Evolutionary conservation across 345 rosid genomes (phyloP), one percentile per base, ranked within the genome.

Genomic region (Dimocarpus longan): DNA sequence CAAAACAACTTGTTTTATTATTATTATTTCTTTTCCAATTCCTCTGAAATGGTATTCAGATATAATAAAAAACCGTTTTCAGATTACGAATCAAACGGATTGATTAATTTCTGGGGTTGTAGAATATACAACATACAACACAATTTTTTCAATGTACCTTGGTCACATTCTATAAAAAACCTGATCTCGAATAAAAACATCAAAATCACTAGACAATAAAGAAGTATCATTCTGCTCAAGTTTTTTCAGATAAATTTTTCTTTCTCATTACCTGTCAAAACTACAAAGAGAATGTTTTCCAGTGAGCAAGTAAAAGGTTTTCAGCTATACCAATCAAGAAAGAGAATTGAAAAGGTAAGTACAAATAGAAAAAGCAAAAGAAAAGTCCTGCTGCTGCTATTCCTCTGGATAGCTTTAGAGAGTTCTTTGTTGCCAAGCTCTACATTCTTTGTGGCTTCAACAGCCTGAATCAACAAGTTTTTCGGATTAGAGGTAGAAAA

Each of bases 271-370:
- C 39, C 18, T 21, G 73, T 66, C 79, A 76, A 67, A 65, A 37
- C 71, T 32, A 66, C 28, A 65, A 32, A 2, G 48, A 12, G 7
- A 63, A 21, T 8, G 8, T 21, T 32, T 32, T 28, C 10, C 1
- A 46, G 37, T 21, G 79, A 16, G 18, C 7, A 42, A 40, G 22
- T 46, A 11, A 42, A 46, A 2, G 5, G 24, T 22, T 1, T 70
- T 85, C 81, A 96, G 73, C 89, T 87, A 82, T 93, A 96, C 98
- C 97, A 89, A 83, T 93, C 98, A 42, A 96, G 97, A 86, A 96
- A 94, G 85, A 96, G 87, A 78, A 96, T 86, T 21, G 95, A 90
- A 80, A 94, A 94, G 10, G 95, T 93, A 76, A 94, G 95, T 50
- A 93, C 95, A 87, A 93, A 85, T 42, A 94, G 83, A 82, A 94